phyloP scores from a whole-genome alignment of 768 basidiomycete genomes.

The Cystobasidium ongulense region DNA sequence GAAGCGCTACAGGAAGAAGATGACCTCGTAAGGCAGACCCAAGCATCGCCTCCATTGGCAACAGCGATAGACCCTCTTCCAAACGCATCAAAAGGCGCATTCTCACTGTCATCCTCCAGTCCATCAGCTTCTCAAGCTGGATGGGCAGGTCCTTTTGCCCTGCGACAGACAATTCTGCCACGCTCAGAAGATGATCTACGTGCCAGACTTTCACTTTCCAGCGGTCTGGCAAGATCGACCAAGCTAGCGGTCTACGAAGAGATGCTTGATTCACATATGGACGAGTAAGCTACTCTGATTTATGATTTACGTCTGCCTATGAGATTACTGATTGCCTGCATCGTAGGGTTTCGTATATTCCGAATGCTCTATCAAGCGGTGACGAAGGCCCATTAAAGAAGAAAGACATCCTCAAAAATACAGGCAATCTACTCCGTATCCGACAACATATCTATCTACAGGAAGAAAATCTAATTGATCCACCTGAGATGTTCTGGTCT shows the following conservation, averaged over 20 bases:
- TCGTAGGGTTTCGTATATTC: not conserved
- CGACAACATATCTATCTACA: conserved; percentile 86
- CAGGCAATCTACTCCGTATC: conserved; percentile 84
- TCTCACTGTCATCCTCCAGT: not conserved
- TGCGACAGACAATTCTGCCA: not conserved
- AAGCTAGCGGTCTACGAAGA: conserved; percentile 43
- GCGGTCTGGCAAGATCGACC: conserved; percentile 38
- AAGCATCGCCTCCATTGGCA: not conserved
- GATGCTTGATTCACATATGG: conserved; percentile 38
- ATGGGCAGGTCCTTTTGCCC: not conserved
- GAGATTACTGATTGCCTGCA: conserved; percentile 24
- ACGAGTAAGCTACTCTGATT: conserved; percentile 33
- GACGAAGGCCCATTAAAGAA: conserved; percentile 39
- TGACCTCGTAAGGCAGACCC: not conserved
- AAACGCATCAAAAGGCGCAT: not conserved
- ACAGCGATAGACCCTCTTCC: conserved; percentile 22
- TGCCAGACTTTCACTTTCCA: conserved; percentile 38
- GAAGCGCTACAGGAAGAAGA: conserved; percentile 6
- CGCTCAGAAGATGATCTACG: conserved; percentile 35
- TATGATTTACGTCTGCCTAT: conserved; percentile 33
- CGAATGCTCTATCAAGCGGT: conserved; percentile 6
- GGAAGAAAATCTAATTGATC: conserved; percentile 76
- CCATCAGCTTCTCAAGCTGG: not conserved
- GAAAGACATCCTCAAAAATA: conserved; percentile 76
- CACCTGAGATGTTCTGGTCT: conserved; percentile 88